Base-by-base conservation (phyloP, 768 basidiomycete species). In the Phanerochaete carnosa region DNA sequence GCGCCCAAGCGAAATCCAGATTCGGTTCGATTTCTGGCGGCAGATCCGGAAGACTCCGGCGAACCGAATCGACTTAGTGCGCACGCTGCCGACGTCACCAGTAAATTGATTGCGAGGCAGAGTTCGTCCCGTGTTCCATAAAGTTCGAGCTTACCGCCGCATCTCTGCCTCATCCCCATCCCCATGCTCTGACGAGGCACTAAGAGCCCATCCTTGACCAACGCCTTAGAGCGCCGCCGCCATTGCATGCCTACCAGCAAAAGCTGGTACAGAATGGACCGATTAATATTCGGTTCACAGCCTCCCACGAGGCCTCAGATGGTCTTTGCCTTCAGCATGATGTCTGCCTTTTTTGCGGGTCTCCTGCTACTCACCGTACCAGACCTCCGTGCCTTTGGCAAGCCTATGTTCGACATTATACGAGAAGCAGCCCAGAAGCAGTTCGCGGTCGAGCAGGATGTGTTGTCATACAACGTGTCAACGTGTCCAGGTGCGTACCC, bases 401-500 rank as follows among this genome's bases (percentile, higher is more conserved):
- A 19, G 28, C 32, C 28, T 15, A 29, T n/a, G n/a, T 33, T 47
- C 6, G 28, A 15, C 55, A 23, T 62, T 64, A 35, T 37, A 26
- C 16, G 32, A 12, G 23, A 47, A 12, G 11, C 11, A 13, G 23
- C 54, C 29, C 49, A 52, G 45, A 53, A 45, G 43, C 51, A 3
- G 57, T 39, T 55, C 33, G 37, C 46, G 56, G 59, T 32, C n/a
- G 55, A 58, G 23, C 45, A 62, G 16, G 33, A 7, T 3, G 9
- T 25, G 0, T 63, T 64, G 52, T 68, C 70, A 25, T 45, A 63
- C 30, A 69, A 71, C 59, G 70, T 69, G 51, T 68, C 70, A 30
- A 62, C 62, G 37, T 71, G 70, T 58, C 67, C 70, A 58, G 70
- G 70, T 71, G 9, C 33, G 53, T 11, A 19, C 55, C n/a, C 13